Evolutionary conservation across 2,329 filamentous ascomycete species (phyloP).

Genomic region (Stachybotrys echinatus): DNA sequence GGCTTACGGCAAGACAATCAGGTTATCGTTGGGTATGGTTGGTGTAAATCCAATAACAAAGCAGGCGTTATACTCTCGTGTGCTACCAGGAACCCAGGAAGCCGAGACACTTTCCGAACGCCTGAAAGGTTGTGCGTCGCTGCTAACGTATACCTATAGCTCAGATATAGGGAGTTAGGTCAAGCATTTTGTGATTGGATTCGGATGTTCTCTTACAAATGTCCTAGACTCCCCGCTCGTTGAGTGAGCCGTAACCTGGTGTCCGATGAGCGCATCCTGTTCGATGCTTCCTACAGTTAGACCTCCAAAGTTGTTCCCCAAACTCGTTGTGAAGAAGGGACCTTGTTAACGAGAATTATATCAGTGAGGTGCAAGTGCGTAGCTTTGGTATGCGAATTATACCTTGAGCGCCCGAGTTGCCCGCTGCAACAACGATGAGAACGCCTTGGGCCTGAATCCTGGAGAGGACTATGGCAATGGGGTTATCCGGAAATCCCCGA

Average conservation of each 20-base stretch:
- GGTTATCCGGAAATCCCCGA: neutral
- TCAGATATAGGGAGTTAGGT: too few species aligned
- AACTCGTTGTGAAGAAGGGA: conserved; percentile 1
- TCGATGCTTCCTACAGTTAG: conserved; percentile 2
- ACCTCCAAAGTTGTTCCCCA: conserved; percentile 3
- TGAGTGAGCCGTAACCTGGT: conserved; percentile 3
- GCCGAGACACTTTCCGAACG: neutral
- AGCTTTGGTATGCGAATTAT: neutral
- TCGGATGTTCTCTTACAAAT: conserved; percentile 3
- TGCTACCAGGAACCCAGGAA: neutral
- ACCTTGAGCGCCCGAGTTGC: neutral
- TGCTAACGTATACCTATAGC: neutral
- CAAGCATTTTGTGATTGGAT: too few species aligned
- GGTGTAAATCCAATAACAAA: neutral
- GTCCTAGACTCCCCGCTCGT: conserved; percentile 3
- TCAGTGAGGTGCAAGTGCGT: neutral
- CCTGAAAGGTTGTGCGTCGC: neutral
- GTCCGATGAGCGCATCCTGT: conserved; percentile 1
- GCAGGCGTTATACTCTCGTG: neutral
- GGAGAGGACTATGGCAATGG: neutral
- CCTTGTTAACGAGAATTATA: neutral
- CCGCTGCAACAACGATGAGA: neutral
- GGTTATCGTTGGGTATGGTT: neutral
- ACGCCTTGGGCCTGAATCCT: neutral
- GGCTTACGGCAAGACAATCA: neutral